phyloP scores from a whole-genome alignment of 176 grass and related monocot species.

The Dendrocalamus sinicus region DNA sequence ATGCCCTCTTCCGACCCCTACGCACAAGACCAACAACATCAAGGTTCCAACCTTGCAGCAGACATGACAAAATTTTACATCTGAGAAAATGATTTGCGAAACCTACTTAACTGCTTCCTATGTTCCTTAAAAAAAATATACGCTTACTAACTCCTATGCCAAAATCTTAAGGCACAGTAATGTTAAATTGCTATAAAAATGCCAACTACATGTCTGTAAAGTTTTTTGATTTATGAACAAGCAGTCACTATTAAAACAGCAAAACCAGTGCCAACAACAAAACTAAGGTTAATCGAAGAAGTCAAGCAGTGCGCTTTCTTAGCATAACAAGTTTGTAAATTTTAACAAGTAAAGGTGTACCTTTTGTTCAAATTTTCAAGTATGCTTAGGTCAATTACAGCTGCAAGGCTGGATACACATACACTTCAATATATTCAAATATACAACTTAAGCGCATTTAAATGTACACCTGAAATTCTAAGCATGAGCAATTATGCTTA shows the following conservation, averaged over 20 bases:
- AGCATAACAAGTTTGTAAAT: background rate
- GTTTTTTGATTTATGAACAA: background rate
- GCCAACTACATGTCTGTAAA: background rate
- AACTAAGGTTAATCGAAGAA: background rate
- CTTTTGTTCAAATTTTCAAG: background rate
- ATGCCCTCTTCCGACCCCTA: conserved; percentile 68
- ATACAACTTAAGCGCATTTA: background rate
- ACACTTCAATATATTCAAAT: background rate
- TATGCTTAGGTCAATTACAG: background rate
- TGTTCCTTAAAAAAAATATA: background rate
- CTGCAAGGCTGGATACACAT: background rate
- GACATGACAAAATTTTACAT: background rate
- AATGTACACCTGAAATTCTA: background rate
- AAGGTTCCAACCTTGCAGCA: background rate
- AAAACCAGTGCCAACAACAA: background rate
- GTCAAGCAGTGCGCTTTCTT: background rate
- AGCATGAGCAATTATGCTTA: background rate
- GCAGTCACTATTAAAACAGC: background rate
- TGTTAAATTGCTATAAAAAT: background rate
- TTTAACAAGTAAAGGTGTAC: background rate
- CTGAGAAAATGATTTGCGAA: background rate
- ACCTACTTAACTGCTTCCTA: background rate
- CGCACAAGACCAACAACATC: background rate
- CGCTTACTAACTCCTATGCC: background rate
- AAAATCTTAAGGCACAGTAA: background rate